Conservation (phyloP, 805 yeast genomes). For the Monosporozyma servazzii region DNA sequence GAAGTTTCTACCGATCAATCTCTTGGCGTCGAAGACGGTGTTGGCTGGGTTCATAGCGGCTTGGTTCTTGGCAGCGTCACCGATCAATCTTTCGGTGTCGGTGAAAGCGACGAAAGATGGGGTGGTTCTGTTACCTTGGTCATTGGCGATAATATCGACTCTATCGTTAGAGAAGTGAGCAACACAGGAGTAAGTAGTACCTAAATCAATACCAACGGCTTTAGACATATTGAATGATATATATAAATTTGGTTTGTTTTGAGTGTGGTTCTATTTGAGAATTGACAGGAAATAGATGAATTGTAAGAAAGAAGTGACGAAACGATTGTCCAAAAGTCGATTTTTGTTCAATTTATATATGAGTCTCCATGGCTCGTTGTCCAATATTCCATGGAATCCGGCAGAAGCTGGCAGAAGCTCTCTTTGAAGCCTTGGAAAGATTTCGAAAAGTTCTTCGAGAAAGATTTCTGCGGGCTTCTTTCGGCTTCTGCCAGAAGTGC, state of each 20-base stretch:
- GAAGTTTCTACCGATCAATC: constrained; percentile 73
- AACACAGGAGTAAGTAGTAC: constrained; percentile 96
- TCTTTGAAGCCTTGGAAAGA: no score
- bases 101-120: constrained; percentile 96
- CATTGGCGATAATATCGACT: constrained; percentile 93
- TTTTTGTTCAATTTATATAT: no score
- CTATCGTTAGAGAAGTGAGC: constrained; percentile 79
- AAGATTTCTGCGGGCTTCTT: no score
- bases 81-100: constrained; percentile 53
- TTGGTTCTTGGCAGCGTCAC: constrained; percentile 81
- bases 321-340: no score
- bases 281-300: no score
- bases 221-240: constrained; percentile 27
- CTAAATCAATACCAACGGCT: constrained; percentile 76
- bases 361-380: no score
- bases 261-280: no score
- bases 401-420: no score
- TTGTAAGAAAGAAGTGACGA: background rate
- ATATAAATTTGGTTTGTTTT: background rate
- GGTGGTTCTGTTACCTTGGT: constrained; percentile 97
- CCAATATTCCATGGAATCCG: no score
- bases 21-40: constrained; percentile 93
- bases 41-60: constrained; percentile 93
- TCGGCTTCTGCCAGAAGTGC: no score
- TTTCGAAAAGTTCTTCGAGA: no score